phyloP scores from a whole-genome alignment of 768 basidiomycete genomes.

The Boletus tomentosulus region DNA sequence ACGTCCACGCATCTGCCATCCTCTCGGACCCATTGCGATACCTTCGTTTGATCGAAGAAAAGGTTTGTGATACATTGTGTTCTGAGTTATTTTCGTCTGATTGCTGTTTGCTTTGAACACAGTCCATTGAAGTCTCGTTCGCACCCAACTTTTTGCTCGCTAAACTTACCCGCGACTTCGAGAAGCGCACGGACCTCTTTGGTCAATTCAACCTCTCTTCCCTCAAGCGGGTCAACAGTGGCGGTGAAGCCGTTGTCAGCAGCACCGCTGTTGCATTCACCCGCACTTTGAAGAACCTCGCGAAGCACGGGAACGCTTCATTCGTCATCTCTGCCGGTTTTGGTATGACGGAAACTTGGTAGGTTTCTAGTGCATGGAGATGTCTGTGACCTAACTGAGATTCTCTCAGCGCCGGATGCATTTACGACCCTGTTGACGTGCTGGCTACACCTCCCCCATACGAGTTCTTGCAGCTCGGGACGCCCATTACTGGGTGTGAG shows the following conservation, averaged over 20 bases:
- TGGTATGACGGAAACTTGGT: neutral
- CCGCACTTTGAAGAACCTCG: neutral
- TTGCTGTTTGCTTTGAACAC: neutral
- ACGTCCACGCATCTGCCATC: neutral
- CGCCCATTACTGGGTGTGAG: neutral
- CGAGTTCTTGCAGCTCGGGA: too few species aligned
- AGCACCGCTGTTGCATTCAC: too few species aligned
- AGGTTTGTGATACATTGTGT: neutral
- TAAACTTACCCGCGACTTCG: constrained; percentile 32
- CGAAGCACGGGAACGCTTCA: constrained; percentile 3
- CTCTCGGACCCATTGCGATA: too few species aligned
- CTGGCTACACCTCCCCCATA: neutral
- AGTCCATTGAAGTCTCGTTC: constrained; percentile 30
- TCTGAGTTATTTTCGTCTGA: constrained; percentile 5
- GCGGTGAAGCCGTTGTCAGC: constrained; percentile 8
- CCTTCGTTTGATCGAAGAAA: too few species aligned
- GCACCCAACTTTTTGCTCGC: constrained; percentile 40
- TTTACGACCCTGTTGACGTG: constrained; percentile 29
- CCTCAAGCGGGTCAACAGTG: too few species aligned
- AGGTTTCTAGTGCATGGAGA: constrained; percentile 27
- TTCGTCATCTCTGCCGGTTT: constrained; percentile 32
- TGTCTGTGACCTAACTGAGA: neutral
- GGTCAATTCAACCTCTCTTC: neutral
- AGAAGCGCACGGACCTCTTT: constrained; percentile 17
- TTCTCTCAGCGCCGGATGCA: neutral